A percentile compares a stretch with the other conserved stretches of the same genome.
Evolutionary conservation across 2,329 filamentous ascomycete species (phyloP).

Genomic region (Allantophomopsis cytisporea): DNA sequence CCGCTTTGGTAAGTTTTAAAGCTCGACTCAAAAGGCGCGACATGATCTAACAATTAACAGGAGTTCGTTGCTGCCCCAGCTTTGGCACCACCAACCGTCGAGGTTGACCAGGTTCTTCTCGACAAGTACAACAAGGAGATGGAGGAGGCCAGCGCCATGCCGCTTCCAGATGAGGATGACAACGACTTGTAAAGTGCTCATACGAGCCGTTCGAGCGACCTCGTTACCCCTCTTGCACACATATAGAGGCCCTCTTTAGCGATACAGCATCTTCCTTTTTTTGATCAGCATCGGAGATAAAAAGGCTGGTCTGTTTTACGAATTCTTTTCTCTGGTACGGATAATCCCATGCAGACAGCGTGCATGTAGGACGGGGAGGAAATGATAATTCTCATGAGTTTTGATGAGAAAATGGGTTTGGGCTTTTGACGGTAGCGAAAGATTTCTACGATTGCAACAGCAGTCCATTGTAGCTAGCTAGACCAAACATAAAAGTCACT

Average conservation of each 20-base stretch:
- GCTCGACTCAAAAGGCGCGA: neutral
- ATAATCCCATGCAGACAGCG: neutral
- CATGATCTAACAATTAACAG: conserved; percentile 27
- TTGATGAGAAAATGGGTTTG: neutral
- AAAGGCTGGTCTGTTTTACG: neutral
- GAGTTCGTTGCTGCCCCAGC: conserved; percentile 95
- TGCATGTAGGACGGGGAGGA: neutral
- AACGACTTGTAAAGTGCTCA: conserved; percentile 32
- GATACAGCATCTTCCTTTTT: neutral
- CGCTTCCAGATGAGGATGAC: conserved; percentile 91
- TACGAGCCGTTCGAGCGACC: neutral
- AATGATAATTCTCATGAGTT: neutral
- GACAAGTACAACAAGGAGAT: conserved; percentile 82
- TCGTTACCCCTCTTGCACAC: conserved; percentile 7
- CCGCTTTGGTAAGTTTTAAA: conserved; percentile 51
- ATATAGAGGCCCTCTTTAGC: neutral
- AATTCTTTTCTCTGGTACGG: neutral
- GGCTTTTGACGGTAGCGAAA: neutral
- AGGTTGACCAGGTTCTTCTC: conserved; percentile 75
- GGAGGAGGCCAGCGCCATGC: conserved; percentile 63
- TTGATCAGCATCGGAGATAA: neutral
- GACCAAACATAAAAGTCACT: neutral
- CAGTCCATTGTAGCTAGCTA: neutral
- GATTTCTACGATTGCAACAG: neutral
- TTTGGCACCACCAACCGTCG: conserved; percentile 83